Evolutionary conservation across 805 yeast genomes (phyloP).

Genomic region (Sugiyamaella lignohabitans): DNA sequence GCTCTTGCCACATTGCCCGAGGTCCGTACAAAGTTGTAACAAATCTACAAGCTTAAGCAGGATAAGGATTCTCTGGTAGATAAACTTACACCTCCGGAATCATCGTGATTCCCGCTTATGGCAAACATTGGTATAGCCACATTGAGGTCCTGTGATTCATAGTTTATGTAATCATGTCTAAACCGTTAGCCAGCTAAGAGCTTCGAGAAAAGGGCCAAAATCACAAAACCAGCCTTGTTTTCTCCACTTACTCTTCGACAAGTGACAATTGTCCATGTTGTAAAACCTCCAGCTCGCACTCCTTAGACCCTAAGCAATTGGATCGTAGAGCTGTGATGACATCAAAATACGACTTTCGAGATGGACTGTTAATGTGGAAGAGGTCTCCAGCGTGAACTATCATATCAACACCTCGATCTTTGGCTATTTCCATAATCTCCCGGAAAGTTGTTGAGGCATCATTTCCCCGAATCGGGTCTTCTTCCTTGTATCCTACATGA

Average conservation of each 20-base stretch:
- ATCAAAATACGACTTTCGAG: constrained; percentile 77
- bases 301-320: constrained; percentile 77
- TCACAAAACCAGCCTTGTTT: no score
- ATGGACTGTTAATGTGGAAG: constrained; percentile 85
- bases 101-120: constrained; percentile 95
- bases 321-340: constrained; percentile 66
- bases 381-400: constrained; percentile 88
- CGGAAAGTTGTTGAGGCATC: constrained; percentile 85
- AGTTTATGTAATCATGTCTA: constrained; percentile 53
- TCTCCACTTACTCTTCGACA: constrained; percentile 40
- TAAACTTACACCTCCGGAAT: constrained; percentile 81
- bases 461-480: constrained; percentile 82
- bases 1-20: no score
- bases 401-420: constrained; percentile 68
- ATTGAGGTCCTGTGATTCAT: constrained; percentile 85
- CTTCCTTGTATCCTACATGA: constrained; percentile 90
- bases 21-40: neutral
- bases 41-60: no score
- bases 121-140: constrained; percentile 87
- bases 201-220: neutral
- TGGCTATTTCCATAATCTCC: constrained; percentile 72
- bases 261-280: constrained; percentile 68
- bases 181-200: neutral
- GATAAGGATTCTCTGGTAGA: no score
- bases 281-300: constrained; percentile 75